Conservation (phyloP, 345 rosid genomes). For the Salix exigua region DNA sequence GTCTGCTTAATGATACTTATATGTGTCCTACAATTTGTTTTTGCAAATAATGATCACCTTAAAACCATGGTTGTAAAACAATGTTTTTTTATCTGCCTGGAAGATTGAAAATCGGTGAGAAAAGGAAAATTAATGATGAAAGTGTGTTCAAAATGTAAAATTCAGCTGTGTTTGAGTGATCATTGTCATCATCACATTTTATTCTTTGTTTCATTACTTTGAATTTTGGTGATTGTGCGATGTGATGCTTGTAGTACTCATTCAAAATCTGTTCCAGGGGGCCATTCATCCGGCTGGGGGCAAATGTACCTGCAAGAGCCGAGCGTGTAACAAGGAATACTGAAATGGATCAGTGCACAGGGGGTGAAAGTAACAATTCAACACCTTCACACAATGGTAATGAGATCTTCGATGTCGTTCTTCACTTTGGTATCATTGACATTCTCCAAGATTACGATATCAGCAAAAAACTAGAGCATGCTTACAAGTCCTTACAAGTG, state of each 20-base stretch:
- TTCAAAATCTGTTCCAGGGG: slow-evolving; percentile 25
- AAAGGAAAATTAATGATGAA: background rate
- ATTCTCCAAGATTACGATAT: slow-evolving; percentile 20
- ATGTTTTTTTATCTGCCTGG: too few species aligned
- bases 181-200: background rate
- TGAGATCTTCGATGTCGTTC: background rate
- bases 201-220: background rate
- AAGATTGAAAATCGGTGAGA: too few species aligned
- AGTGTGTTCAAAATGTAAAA: background rate
- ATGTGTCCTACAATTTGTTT: too few species aligned
- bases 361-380: too few species aligned
- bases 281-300: slow-evolving; percentile 49
- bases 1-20: too few species aligned
- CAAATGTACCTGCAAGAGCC: slow-evolving; percentile 54
- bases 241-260: background rate
- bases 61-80: background rate
- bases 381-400: background rate
- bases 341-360: too few species aligned
- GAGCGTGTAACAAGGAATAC: slow-evolving; percentile 4
- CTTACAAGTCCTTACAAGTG: slow-evolving; percentile 35
- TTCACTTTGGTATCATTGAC: slow-evolving; percentile 34
- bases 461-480: slow-evolving; percentile 30
- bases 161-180: background rate
- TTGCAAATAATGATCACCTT: background rate
- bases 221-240: background rate